These are phyloP conservation scores for Starmera stellimalicola DNA, from an alignment of 1,139 yeast genomes.

Conservation along the genomic window DNA sequence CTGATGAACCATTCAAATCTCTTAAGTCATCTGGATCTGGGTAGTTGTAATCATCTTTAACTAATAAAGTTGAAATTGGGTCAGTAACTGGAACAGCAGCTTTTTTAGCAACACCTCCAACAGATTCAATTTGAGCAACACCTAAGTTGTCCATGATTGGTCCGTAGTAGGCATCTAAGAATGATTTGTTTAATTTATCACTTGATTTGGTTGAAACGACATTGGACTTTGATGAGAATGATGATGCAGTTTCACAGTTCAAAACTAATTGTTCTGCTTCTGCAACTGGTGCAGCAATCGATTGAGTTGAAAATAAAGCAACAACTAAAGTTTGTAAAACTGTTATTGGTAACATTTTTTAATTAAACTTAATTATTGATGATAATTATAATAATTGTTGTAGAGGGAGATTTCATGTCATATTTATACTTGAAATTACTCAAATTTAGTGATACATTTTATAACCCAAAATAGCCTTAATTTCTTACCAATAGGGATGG, in stretches of 20 bases:
- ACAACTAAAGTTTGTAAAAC: conserved; percentile 9
- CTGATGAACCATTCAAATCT: conserved; percentile 28
- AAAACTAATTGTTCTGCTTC: conserved; percentile 13
- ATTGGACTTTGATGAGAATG: conserved; percentile 1
- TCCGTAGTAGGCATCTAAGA: conserved; percentile 26
- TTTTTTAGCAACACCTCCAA: conserved; percentile 17
- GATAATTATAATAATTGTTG: background rate
- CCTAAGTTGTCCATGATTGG: conserved; percentile 22
- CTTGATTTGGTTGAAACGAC: background rate
- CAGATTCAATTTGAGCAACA: conserved; percentile 14
- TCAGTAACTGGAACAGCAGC: conserved; percentile 21
- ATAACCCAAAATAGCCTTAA: too few relatives aligned
- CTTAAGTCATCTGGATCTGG: conserved; percentile 30
- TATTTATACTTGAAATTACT: background rate
- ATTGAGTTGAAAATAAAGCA: conserved; percentile 4
- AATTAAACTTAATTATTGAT: background rate
- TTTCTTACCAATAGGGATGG: too few relatives aligned
- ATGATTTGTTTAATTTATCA: conserved; percentile 16
- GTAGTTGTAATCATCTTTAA: conserved; percentile 24
- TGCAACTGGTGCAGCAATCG: conserved; percentile 13
- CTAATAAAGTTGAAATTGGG: conserved; percentile 19
- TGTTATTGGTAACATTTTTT: conserved; percentile 6
- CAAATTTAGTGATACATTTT: too few relatives aligned
- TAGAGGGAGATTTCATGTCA: background rate
- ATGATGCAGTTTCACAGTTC: conserved; percentile 11